phyloP scores from a whole-genome alignment of 2,329 filamentous ascomycete species.

The Cercospora sp. region DNA sequence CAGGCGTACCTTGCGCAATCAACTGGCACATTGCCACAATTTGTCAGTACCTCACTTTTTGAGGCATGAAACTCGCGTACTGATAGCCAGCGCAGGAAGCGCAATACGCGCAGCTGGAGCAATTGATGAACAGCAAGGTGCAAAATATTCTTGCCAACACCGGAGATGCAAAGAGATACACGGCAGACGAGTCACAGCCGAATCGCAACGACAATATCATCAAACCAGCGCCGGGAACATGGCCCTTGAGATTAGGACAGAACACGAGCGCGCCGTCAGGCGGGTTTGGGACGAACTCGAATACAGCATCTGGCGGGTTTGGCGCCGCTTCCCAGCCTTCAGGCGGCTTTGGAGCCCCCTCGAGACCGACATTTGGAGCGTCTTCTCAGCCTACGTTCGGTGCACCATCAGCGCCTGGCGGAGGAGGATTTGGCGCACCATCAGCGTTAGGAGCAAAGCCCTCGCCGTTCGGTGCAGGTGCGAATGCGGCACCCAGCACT shows the following conservation, averaged over 20 bases:
- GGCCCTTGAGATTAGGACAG: not conserved
- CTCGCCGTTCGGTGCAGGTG: not conserved
- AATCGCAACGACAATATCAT: constrained; percentile 10
- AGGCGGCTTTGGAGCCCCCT: not conserved
- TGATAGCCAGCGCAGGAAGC: not conserved
- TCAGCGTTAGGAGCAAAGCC: constrained; percentile 17
- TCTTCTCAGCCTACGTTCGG: constrained; percentile 20
- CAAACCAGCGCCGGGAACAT: constrained; percentile 4
- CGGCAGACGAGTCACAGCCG: constrained; percentile 3
- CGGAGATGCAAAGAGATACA: constrained; percentile 7
- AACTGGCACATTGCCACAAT: constrained; percentile 51
- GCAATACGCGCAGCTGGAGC: constrained; percentile 6
- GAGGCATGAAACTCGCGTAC: not conserved
- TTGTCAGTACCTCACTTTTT: constrained; percentile 22
- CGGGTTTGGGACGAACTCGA: not conserved
- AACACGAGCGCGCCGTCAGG: not conserved
- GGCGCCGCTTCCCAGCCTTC: constrained; percentile 8
- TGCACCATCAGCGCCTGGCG: constrained; percentile 14
- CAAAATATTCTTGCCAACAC: constrained; percentile 9
- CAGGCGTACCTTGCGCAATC: constrained; percentile 66
- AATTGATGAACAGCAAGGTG: constrained; percentile 8
- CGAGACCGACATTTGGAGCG: too few species aligned
- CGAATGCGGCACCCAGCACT: constrained; percentile 10
- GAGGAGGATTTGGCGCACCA: constrained; percentile 40
- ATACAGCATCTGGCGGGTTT: constrained; percentile 21